Evolutionary conservation across 2,329 filamentous ascomycete species (phyloP), one percentile per base, ranked within the genome.

Genomic region (Fusarium sambucinum): DNA sequence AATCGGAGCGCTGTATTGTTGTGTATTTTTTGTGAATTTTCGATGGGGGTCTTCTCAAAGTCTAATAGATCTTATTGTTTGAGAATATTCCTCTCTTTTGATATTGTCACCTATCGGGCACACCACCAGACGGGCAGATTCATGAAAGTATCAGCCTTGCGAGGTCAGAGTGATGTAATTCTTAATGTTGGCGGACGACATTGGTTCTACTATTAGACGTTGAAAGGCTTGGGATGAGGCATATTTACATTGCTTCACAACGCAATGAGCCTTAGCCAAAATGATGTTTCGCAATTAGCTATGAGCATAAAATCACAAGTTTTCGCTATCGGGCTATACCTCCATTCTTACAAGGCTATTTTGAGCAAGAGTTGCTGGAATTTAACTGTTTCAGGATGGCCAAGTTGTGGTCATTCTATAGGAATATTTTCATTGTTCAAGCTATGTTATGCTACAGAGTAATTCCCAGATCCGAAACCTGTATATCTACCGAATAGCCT

Each of bases 121-220:
- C 3, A 27, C 17, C 0, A 2, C 12, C 0, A 19, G 17, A 9
- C 10, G 25, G 25, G 7, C 6, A 0, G 13, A 14, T 19, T 1
- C 2, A 7, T 14, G 17, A 13, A 44, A 13, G 9, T 44, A 1
- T 21, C 6, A 19, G 4, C 19, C 19, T 3, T 40, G 21, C 12
- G n/a, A 5, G 12, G 11, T 19, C 35, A 37, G 0, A 37, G 11
- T 37, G 17, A 37, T 37, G 17, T 6, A 11, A 2, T 13, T 12
- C 5, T 5, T 6, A 8, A 17, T 9, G 9, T 12, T 41, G 38
- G 23, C 9, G 14, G 4, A 41, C 5, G 21, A 6, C 21, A 41
- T 41, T 25, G 2, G 14, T 9, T 14, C 16, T 41, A 25, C 11
- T 19, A 12, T 38, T 19, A 3, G n/a, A 13, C n/a, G n/a, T 19